These are phyloP conservation scores for Ulota crispa DNA, from an alignment of 225 moss, liverwort and hornwort genomes.

Conservation along the genomic window DNA sequence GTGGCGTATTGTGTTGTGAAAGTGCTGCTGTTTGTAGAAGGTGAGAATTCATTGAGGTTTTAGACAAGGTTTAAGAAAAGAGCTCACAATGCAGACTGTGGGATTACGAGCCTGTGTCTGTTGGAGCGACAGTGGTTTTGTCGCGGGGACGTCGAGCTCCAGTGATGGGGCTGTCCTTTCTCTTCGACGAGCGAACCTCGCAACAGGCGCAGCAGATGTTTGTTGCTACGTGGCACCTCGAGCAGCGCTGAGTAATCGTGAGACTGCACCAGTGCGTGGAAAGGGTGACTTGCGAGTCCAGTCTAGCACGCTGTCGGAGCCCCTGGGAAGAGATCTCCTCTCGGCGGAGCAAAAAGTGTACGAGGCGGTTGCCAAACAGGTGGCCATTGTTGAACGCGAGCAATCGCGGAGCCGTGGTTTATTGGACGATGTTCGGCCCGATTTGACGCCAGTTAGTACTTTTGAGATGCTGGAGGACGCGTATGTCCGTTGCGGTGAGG, in stretches of 20 bases:
- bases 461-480: slow-evolving; percentile 67
- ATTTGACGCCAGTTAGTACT: slow-evolving; percentile 23
- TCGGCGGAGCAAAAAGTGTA: slow-evolving; percentile 77
- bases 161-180: neutral
- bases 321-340: slow-evolving; percentile 1
- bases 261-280: neutral
- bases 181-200: neutral
- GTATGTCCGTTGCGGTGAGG: slow-evolving; percentile 82
- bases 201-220: neutral
- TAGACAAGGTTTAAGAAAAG: neutral
- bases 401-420: slow-evolving; percentile 16
- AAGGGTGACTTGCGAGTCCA: slow-evolving; percentile 24
- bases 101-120: slow-evolving; percentile 30
- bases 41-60: neutral
- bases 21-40: neutral
- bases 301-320: slow-evolving; percentile 31
- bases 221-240: neutral
- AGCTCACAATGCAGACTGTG: slow-evolving; percentile 38
- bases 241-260: slow-evolving; percentile 22
- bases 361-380: slow-evolving; percentile 70
- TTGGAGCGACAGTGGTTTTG: slow-evolving; percentile 19
- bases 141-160: slow-evolving; percentile 17
- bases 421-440: slow-evolving; percentile 18
- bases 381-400: slow-evolving; percentile 39
- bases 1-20: neutral